Percentiles rank a stretch among this genome's conserved stretches.
These are phyloP conservation scores for Trichoderma guizhouense DNA, from an alignment of 2,329 filamentous ascomycete genomes.

Conservation along the genomic window DNA sequence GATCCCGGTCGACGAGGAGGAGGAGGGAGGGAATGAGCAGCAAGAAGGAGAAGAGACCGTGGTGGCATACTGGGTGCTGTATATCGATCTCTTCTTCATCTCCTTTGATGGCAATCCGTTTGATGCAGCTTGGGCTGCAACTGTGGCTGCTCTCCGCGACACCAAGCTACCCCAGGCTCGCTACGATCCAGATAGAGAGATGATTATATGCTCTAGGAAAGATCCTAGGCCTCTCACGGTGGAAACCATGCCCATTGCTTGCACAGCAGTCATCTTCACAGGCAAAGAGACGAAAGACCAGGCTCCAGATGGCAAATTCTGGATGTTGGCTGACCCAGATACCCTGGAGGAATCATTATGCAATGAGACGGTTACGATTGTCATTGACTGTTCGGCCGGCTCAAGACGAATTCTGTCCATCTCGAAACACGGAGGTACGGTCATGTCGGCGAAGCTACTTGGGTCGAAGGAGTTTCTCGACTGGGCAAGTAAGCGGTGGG, in stretches of 20 bases:
- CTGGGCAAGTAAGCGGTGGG: conserved; percentile 36
- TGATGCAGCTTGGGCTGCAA: conserved; percentile 83
- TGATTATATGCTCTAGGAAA: conserved; percentile 67
- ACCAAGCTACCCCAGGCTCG: conserved; percentile 73
- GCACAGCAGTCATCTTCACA: conserved; percentile 75
- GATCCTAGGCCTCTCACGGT: conserved; percentile 57
- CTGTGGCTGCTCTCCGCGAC: conserved; percentile 75
- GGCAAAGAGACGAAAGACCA: conserved; percentile 51
- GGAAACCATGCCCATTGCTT: conserved; percentile 67
- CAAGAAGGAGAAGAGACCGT: conserved; percentile 43
- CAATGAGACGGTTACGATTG: conserved; percentile 75
- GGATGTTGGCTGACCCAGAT: conserved; percentile 87
- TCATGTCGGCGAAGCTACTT: conserved; percentile 60
- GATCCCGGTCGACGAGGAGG: conserved; percentile 44
- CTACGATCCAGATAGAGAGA: conserved; percentile 80
- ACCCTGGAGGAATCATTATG: conserved; percentile 84
- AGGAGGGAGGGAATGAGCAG: conserved; percentile 29
- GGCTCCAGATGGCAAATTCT: conserved; percentile 50
- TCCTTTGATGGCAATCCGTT: conserved; percentile 90
- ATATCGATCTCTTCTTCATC: conserved; percentile 92
- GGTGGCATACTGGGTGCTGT: conserved; percentile 91
- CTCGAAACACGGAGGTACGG: conserved; percentile 78
- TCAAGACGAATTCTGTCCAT: conserved; percentile 62
- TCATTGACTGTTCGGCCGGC: conserved; percentile 63
- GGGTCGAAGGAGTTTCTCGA: conserved; percentile 60